phyloP scores from a whole-genome alignment of 106 monocot genomes.

The Allium fistulosum region DNA sequence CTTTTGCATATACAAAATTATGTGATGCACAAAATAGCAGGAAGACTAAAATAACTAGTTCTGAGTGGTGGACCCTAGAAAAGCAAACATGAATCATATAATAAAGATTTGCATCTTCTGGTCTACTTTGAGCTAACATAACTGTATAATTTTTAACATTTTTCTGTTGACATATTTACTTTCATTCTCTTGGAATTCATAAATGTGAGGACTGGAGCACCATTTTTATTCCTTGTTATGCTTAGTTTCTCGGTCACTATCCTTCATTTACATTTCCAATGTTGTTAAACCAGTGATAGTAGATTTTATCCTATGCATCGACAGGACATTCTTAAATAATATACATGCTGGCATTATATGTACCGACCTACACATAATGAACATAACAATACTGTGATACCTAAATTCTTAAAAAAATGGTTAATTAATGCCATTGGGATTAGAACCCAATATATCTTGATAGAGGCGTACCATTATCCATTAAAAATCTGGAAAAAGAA shows the following conservation, averaged over 20 bases:
- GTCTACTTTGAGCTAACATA: too few species aligned
- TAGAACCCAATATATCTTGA: too few species aligned
- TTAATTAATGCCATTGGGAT: too few species aligned
- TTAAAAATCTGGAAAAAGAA: background rate
- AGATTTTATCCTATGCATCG: constrained; percentile 36
- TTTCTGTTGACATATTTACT: background rate
- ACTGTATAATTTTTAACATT: too few species aligned
- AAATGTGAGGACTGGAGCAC: constrained; percentile 13
- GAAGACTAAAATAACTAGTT: constrained; percentile 28
- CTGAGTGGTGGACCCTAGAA: constrained; percentile 30
- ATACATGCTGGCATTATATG: constrained; percentile 22
- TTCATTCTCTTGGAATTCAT: background rate
- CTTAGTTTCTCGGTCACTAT: constrained; percentile 45
- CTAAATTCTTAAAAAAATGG: too few species aligned
- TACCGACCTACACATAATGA: constrained; percentile 10
- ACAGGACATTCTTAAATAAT: constrained; percentile 25
- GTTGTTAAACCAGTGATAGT: too few species aligned
- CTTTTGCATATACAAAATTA: constrained; percentile 15
- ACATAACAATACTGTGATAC: too few species aligned
- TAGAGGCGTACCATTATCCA: too few species aligned
- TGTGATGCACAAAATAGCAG: constrained; percentile 48
- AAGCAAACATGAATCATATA: background rate
- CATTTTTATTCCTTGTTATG: constrained; percentile 12
- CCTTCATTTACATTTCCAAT: constrained; percentile 28
- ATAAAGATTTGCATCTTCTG: too few species aligned